A percentile compares a stretch with the other conserved stretches of the same genome.
phyloP scores from a whole-genome alignment of 768 basidiomycete species.

The Suillus tomentosus region DNA sequence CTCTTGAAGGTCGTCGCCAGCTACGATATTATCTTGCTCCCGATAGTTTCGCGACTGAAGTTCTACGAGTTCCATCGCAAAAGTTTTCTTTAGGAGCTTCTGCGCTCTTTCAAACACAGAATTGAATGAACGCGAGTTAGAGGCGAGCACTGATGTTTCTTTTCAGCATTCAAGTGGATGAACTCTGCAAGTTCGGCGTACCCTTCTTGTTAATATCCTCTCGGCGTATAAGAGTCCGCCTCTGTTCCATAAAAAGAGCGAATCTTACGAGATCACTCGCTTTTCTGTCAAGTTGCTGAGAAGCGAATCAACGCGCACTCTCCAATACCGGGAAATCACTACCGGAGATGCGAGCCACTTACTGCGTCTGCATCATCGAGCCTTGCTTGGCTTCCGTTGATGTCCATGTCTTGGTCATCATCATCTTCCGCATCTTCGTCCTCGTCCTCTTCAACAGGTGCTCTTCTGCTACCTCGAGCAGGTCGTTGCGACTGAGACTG shows the following conservation, averaged over 20 bases:
- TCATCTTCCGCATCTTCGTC: constrained; percentile 32
- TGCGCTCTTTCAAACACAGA: constrained; percentile 67
- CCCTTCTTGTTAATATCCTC: constrained; percentile 92
- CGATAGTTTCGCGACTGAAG: constrained; percentile 60
- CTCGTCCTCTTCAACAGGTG: constrained; percentile 34
- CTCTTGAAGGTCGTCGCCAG: constrained; percentile 48
- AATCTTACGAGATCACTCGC: constrained; percentile 76
- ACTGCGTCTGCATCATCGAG: constrained; percentile 26
- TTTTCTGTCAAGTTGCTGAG: constrained; percentile 63
- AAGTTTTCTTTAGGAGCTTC: constrained; percentile 56
- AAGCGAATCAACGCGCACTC: not conserved
- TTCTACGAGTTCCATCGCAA: constrained; percentile 87
- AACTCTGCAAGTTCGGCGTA: constrained; percentile 22
- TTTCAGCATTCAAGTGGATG: not conserved
- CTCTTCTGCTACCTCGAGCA: constrained; percentile 26
- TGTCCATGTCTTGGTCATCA: constrained; percentile 32
- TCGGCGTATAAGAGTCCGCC: constrained; percentile 62
- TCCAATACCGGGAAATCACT: not conserved
- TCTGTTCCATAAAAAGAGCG: constrained; percentile 80
- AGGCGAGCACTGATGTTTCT: constrained; percentile 47
- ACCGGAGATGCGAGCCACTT: constrained; percentile 6
- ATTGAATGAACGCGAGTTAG: constrained; percentile 60
- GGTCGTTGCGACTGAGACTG: constrained; percentile 43
- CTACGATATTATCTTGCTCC: constrained; percentile 29
- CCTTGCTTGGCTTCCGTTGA: constrained; percentile 36